Percentiles rank a stretch among this genome's conserved stretches.
phyloP scores from a whole-genome alignment of 139 green algal genomes.

The Chlamydomonas eustigma region DNA sequence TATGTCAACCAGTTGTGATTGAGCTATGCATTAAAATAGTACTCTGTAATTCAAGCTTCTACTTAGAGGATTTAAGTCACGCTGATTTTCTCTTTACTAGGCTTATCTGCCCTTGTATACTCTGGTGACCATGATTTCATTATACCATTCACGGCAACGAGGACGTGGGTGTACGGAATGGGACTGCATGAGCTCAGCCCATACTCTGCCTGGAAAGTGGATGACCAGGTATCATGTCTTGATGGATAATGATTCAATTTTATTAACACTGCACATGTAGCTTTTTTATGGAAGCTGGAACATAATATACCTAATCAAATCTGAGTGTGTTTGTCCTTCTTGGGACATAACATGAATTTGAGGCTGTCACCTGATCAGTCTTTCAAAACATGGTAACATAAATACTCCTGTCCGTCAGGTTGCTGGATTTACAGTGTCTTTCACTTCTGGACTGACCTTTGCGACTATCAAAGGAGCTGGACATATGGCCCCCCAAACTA shows the following conservation, averaged over 20 bases:
- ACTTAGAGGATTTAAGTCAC: too few relatives aligned
- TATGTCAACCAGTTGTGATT: too few relatives aligned
- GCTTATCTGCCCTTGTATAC: slow-evolving; percentile 37
- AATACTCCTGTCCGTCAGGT: too few relatives aligned
- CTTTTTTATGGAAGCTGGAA: too few relatives aligned
- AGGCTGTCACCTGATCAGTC: too few relatives aligned
- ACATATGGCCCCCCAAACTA: slow-evolving; percentile 76
- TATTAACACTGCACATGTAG: too few relatives aligned
- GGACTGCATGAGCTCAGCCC: background rate
- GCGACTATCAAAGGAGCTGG: slow-evolving; percentile 71
- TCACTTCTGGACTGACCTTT: slow-evolving; percentile 53
- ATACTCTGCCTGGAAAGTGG: slow-evolving; percentile 23
- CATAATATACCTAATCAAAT: too few relatives aligned
- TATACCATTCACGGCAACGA: slow-evolving; percentile 41
- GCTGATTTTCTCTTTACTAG: background rate
- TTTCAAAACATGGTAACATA: too few relatives aligned
- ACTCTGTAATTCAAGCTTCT: background rate
- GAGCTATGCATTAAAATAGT: too few relatives aligned
- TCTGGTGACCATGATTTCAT: slow-evolving; percentile 43
- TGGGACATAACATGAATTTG: too few relatives aligned
- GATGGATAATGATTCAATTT: too few relatives aligned
- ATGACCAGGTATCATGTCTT: slow-evolving; percentile 33
- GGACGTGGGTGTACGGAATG: slow-evolving; percentile 35
- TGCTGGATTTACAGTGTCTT: slow-evolving; percentile 61
- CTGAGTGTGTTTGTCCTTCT: too few relatives aligned